Evolutionary conservation across 1,139 yeast genomes (phyloP).

Genomic region (Blastobotrys serpentis): DNA sequence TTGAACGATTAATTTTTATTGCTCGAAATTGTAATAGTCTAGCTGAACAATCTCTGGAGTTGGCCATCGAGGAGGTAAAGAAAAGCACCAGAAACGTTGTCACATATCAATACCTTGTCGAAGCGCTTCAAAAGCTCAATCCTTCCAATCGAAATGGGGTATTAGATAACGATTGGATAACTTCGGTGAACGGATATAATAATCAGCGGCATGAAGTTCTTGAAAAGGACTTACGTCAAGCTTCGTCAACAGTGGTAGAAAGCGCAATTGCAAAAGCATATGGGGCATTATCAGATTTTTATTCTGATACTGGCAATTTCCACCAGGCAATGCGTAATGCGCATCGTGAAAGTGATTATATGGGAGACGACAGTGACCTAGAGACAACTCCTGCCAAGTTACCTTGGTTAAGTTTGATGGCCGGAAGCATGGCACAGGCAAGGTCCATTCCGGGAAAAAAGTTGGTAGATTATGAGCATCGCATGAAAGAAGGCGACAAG

Average conservation of each 20-base stretch:
- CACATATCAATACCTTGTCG: slow-evolving; percentile 12
- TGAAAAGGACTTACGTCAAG: slow-evolving; percentile 9
- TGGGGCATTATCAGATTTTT: slow-evolving; percentile 13
- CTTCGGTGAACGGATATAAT: slow-evolving; percentile 8
- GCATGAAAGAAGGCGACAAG: background rate
- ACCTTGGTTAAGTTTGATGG: background rate
- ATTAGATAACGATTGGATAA: slow-evolving; percentile 19
- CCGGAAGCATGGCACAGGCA: slow-evolving; percentile 2
- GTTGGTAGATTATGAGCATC: background rate
- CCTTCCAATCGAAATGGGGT: slow-evolving; percentile 14
- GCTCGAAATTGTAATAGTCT: slow-evolving; percentile 5
- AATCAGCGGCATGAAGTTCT: slow-evolving; percentile 5
- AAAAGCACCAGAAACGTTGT: slow-evolving; percentile 13
- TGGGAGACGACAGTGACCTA: background rate
- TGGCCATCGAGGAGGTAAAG: slow-evolving; percentile 14
- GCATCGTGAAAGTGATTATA: slow-evolving; percentile 3
- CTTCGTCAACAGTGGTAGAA: slow-evolving; percentile 5
- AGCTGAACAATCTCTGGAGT: slow-evolving; percentile 11
- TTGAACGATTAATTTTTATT: slow-evolving; percentile 9
- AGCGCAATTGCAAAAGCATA: slow-evolving; percentile 8
- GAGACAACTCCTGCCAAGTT: background rate
- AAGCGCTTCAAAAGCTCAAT: slow-evolving; percentile 11
- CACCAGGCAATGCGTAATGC: slow-evolving; percentile 17
- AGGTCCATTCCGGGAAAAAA: background rate
- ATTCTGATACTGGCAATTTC: slow-evolving; percentile 15